A percentile compares a stretch with the other conserved stretches of the same genome.
phyloP scores from a whole-genome alignment of 2,329 filamentous ascomycete species.

The Pseudogymnoascus sp. region DNA sequence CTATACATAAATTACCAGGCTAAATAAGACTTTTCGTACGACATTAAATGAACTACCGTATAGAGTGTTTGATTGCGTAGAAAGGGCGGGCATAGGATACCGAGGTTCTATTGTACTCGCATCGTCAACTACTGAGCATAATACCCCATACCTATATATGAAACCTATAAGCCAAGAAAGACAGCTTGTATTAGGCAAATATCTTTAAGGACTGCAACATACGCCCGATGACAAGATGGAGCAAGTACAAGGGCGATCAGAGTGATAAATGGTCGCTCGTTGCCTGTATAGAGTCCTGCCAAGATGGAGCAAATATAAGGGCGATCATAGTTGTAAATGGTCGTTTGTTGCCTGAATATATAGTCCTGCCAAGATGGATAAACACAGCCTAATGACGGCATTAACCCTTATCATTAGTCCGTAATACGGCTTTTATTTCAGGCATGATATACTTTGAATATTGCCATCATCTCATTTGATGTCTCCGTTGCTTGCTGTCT shows the following conservation, averaged over 20 bases:
- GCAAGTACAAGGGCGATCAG: too few relatives aligned
- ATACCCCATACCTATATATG: too few relatives aligned
- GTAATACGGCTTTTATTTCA: background rate
- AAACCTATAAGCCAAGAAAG: background rate
- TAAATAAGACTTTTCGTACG: background rate
- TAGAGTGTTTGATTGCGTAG: background rate
- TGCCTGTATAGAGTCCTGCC: background rate
- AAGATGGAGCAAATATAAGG: background rate
- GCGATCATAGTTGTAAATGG: too few relatives aligned
- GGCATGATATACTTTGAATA: background rate
- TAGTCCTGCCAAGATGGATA: background rate
- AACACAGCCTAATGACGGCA: background rate
- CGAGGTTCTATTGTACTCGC: too few relatives aligned
- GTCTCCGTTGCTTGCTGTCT: background rate
- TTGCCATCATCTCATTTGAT: background rate
- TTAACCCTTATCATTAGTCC: background rate
- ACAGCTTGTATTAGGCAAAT: background rate
- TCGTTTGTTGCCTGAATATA: background rate
- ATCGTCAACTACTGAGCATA: too few relatives aligned
- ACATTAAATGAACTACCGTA: background rate
- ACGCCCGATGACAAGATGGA: background rate
- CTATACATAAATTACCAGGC: background rate
- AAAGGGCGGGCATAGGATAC: too few relatives aligned
- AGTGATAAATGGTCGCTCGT: background rate
- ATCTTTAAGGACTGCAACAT: background rate